phyloP scores from a whole-genome alignment of 345 rosid species.

The Raphanus sativus region DNA sequence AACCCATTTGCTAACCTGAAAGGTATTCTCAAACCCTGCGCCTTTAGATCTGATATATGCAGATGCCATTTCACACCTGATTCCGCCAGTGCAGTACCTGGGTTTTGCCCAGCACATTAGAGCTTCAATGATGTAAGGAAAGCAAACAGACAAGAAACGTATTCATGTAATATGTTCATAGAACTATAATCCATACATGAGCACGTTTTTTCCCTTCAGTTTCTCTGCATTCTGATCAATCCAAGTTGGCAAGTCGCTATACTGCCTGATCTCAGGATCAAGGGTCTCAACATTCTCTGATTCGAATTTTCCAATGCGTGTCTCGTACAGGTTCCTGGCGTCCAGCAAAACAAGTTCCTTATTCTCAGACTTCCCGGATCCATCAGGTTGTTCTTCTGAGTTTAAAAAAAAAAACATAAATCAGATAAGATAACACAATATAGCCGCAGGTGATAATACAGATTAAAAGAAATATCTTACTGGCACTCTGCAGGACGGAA shows the following conservation, averaged over 20 bases:
- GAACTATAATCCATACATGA: conserved; percentile 57
- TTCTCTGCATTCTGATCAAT: conserved; percentile 70
- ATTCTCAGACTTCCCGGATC: conserved; percentile 37
- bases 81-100: conserved; percentile 99
- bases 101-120: conserved; percentile 17
- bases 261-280: conserved; percentile 87
- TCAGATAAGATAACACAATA: conserved; percentile 8
- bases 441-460: not conserved
- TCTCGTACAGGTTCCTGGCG: conserved; percentile 90
- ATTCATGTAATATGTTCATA: conserved; percentile 17
- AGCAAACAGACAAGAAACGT: not conserved
- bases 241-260: conserved; percentile 87
- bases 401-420: conserved; percentile 11
- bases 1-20: conserved; percentile 55
- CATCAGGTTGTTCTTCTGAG: conserved; percentile 41
- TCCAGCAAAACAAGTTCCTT: conserved; percentile 69
- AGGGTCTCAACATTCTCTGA: conserved; percentile 67
- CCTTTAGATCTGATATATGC: conserved; percentile 93
- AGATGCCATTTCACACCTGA: conserved; percentile 98
- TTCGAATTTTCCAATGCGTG: conserved; percentile 83
- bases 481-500: conserved; percentile 63
- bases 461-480: conserved; percentile 33
- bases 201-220: conserved; percentile 68
- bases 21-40: conserved; percentile 77
- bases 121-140: conserved; percentile 1